Evolutionary conservation across 495 filamentous ascomycete species (phyloP).

Genomic region (Hyphodiscus hymeniophilus): DNA sequence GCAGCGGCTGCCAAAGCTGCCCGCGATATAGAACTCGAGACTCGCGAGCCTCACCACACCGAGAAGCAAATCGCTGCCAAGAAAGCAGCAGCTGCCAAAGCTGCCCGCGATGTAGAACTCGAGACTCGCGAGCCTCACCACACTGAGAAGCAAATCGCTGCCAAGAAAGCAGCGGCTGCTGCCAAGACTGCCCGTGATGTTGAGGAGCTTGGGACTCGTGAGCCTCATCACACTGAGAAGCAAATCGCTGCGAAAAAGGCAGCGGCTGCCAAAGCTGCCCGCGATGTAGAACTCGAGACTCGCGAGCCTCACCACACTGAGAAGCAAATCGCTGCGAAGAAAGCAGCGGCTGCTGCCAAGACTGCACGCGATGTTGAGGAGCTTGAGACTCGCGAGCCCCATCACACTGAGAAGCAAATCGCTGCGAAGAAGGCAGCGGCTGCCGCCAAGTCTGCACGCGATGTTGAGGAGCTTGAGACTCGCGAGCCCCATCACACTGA

Average conservation of each 20-base stretch:
- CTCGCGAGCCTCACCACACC: conserved; percentile 2
- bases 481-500: background rate
- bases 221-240: background rate
- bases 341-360: background rate
- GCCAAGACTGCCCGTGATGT: background rate
- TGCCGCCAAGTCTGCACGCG: background rate
- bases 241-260: background rate
- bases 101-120: background rate
- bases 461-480: background rate
- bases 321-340: background rate
- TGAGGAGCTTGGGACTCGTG: background rate
- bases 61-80: background rate
- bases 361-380: too few relatives aligned
- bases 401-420: background rate
- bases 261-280: background rate
- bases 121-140: background rate
- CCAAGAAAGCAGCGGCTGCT: background rate
- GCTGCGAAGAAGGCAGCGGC: background rate
- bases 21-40: background rate
- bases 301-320: conserved; percentile 1
- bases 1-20: background rate
- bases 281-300: background rate
- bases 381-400: background rate
- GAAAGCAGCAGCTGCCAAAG: background rate
- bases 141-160: background rate